phyloP scores from a whole-genome alignment of 2,329 filamentous ascomycete species.

The Neurospora sp. region DNA sequence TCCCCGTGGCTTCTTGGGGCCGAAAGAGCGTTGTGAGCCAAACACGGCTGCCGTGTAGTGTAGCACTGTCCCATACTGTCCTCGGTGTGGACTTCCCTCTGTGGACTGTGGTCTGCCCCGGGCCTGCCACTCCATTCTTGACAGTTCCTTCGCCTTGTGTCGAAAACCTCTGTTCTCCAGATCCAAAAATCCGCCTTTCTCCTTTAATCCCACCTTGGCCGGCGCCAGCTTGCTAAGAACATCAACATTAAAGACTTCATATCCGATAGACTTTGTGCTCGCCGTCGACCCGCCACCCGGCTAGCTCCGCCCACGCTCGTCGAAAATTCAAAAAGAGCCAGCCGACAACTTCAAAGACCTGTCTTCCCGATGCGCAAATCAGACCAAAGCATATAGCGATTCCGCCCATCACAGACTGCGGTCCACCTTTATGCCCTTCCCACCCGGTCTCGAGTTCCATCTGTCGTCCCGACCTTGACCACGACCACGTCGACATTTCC shows the following conservation, averaged over 20 bases:
- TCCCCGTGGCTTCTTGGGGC: neutral
- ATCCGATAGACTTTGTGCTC: neutral
- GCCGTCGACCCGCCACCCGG: neutral
- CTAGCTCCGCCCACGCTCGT: neutral
- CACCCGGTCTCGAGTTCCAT: neutral
- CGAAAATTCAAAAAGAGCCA: neutral
- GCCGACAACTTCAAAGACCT: neutral
- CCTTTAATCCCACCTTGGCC: constrained; percentile 10
- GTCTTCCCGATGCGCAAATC: neutral
- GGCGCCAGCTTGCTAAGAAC: neutral
- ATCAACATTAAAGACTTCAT: neutral
- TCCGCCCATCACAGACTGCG: neutral
- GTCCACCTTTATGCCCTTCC: neutral
- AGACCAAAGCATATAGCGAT: neutral
- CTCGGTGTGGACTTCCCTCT: neutral
- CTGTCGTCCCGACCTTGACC: neutral
- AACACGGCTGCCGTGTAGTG: neutral
- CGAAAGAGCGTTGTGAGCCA: neutral
- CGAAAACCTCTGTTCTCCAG: constrained; percentile 16
- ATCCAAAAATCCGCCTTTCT: constrained; percentile 19
- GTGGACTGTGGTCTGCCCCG: neutral
- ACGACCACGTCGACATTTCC: neutral
- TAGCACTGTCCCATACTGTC: neutral
- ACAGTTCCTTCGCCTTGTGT: constrained; percentile 5
- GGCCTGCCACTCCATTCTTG: constrained; percentile 1